Base-by-base conservation (phyloP, 345 rosid species). In the Linum usitatissimum region DNA sequence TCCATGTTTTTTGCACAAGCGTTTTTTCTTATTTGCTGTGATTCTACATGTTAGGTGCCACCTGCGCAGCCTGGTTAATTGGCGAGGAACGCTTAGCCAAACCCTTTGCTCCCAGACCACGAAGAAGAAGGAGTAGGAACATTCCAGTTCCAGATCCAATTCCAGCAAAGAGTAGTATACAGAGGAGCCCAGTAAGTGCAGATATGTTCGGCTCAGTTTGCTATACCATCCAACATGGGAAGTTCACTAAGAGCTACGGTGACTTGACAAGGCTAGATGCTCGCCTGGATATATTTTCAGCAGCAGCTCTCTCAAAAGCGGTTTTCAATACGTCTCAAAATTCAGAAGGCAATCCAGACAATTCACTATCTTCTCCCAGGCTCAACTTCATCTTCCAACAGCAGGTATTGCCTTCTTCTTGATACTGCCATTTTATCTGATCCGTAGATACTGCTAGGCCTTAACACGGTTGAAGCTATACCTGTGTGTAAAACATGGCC, bases 191-290 rank as follows among this genome's bases (percentile, higher is more conserved):
- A 30, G 59, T 86, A 40, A 76, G 54, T 49, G 83, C 76, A 9
- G 94, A 91, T 61, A 45, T 81, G 34, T 88, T 88, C 77, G 87
- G 95, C 66, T 86, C 98, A n/a, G 68, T 76, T 59, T 83, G 96
- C 79, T 86, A 60, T 70, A 83, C 90, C 9, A 75, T 73, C 55
- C 97, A 91, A 36, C 90, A 65, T 5, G 97, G 97, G 21, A 63
- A 66, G 71, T 91, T 91, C 63, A 78, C 76, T 61, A 83, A 86
- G 71, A 18, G 4, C n/a, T 88, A 75, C 64, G 77, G 83, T 65
- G 97, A 91, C 55, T 77, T 88, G 13, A 91, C 90, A 56, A 73
- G 96, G 62, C 60, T 88, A 3, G 96, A 91, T 71, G 90, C 88
- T 72, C 88, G 94, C 60, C 63, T 88, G 30, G 90, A 91, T 76